phyloP scores from a whole-genome alignment of 768 basidiomycete genomes.

The Macrolepiota fuliginosa region DNA sequence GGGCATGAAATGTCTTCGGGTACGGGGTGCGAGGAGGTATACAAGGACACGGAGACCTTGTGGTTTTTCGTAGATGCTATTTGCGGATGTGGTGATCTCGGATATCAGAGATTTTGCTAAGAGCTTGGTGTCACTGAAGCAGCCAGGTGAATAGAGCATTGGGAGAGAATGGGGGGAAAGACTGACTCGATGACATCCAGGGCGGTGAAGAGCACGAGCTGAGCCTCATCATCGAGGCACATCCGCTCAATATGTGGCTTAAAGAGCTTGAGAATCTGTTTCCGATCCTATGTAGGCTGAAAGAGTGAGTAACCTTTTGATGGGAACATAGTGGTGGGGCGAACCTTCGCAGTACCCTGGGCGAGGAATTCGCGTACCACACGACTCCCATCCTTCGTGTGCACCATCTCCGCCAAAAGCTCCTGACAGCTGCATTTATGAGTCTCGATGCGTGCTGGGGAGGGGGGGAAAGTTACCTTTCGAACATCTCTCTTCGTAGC shows the following conservation, averaged over 20 bases:
- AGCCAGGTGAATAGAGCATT: not conserved
- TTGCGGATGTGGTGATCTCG: slow-evolving; percentile 58
- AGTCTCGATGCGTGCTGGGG: not conserved
- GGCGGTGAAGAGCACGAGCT: slow-evolving; percentile 85
- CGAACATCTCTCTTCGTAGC: slow-evolving; percentile 75
- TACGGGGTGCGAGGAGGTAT: slow-evolving; percentile 81
- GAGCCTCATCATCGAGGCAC: slow-evolving; percentile 87
- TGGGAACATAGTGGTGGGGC: slow-evolving; percentile 1
- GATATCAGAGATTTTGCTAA: slow-evolving; percentile 75
- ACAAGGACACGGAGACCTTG: slow-evolving; percentile 83
- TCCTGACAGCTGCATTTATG: slow-evolving; percentile 65
- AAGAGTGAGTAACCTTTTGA: not conserved
- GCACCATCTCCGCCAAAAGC: slow-evolving; percentile 86
- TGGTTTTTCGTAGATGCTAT: slow-evolving; percentile 54
- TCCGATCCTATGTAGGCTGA: slow-evolving; percentile 61
- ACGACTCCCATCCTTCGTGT: slow-evolving; percentile 89
- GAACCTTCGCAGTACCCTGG: slow-evolving; percentile 77
- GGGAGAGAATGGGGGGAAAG: not conserved
- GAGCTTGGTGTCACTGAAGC: slow-evolving; percentile 82
- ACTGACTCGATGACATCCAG: slow-evolving; percentile 87
- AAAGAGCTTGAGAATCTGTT: slow-evolving; percentile 85
- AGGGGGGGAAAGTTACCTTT: slow-evolving; percentile 50
- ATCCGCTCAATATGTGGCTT: slow-evolving; percentile 90
- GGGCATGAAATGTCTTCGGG: slow-evolving; percentile 85
- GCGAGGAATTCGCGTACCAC: slow-evolving; percentile 85